Percentiles rank a stretch among this genome's conserved stretches.
phyloP scores from a whole-genome alignment of 257 asterid species.

The Capsicum rhomboideum region DNA sequence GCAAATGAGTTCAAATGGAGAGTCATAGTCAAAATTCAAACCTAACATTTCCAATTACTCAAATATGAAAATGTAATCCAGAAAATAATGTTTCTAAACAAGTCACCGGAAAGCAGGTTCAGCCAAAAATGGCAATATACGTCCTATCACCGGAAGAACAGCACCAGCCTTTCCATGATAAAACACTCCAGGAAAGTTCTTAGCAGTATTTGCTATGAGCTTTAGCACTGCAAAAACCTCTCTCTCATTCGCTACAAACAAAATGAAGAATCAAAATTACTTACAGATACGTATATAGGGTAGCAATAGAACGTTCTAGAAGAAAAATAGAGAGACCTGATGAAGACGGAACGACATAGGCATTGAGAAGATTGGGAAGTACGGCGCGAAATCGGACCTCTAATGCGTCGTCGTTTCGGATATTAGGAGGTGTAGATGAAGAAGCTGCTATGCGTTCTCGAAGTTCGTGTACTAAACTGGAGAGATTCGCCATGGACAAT shows the following conservation, averaged over 20 bases:
- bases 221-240: slow-evolving; percentile 72
- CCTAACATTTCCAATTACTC: background rate
- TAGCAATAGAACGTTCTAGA: background rate
- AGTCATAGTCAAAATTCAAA: background rate
- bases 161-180: slow-evolving; percentile 69
- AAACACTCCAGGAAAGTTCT: slow-evolving; percentile 74
- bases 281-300: background rate
- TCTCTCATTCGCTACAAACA: slow-evolving; percentile 55
- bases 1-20: background rate
- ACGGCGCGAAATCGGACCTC: slow-evolving; percentile 82
- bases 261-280: background rate
- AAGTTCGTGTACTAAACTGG: slow-evolving; percentile 80
- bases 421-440: slow-evolving; percentile 53
- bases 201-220: slow-evolving; percentile 63
- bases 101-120: slow-evolving; percentile 65
- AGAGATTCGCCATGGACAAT: slow-evolving; percentile 51
- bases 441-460: slow-evolving; percentile 80
- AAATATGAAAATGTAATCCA: background rate
- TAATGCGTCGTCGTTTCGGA: slow-evolving; percentile 62
- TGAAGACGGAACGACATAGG: slow-evolving; percentile 63
- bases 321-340: slow-evolving; percentile 27
- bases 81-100: background rate
- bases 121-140: slow-evolving; percentile 58
- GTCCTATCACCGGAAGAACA: slow-evolving; percentile 69
- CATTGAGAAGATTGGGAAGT: slow-evolving; percentile 67